Conservation (phyloP, 2,329 filamentous ascomycete species). For the Aspergillus sp. region DNA sequence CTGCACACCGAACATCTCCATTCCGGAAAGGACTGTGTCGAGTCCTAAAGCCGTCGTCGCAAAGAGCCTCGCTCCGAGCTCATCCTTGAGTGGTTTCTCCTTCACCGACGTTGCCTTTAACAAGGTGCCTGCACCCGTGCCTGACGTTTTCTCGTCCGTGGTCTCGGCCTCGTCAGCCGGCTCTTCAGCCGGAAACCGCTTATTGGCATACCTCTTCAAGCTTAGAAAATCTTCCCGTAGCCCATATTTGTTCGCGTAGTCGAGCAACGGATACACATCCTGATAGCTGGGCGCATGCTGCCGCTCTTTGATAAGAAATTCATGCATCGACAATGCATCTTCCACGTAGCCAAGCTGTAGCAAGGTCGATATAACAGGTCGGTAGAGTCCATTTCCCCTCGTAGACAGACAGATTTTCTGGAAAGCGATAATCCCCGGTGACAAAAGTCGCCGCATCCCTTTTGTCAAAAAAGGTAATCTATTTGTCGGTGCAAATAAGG, state of each 20-base stretch:
- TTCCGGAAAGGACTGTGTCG: slow-evolving; percentile 60
- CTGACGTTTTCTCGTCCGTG: slow-evolving; percentile 1
- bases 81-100: slow-evolving; percentile 52
- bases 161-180: slow-evolving; percentile 6
- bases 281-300: slow-evolving; percentile 35
- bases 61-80: slow-evolving; percentile 69
- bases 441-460: slow-evolving; percentile 5
- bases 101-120: slow-evolving; percentile 6
- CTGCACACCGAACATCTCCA: slow-evolving; percentile 61
- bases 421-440: slow-evolving; percentile 26
- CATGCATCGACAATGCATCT: slow-evolving; percentile 39
- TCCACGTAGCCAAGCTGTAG: slow-evolving; percentile 27
- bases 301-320: slow-evolving; percentile 30
- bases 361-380: slow-evolving; percentile 32
- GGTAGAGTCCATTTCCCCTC: slow-evolving; percentile 35
- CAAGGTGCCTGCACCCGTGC: not conserved
- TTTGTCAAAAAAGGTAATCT: slow-evolving; percentile 4
- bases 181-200: slow-evolving; percentile 8
- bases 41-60: slow-evolving; percentile 65
- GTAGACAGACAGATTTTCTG: slow-evolving; percentile 33
- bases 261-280: slow-evolving; percentile 33
- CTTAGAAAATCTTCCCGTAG: slow-evolving; percentile 14
- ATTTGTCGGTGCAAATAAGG: slow-evolving; percentile 15
- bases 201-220: slow-evolving; percentile 13
- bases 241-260: slow-evolving; percentile 27